A percentile compares a stretch with the other conserved stretches of the same genome.
Evolutionary conservation across 352 stramenopile species (phyloP).

Genomic region (Globisporangium abappressorium): DNA sequence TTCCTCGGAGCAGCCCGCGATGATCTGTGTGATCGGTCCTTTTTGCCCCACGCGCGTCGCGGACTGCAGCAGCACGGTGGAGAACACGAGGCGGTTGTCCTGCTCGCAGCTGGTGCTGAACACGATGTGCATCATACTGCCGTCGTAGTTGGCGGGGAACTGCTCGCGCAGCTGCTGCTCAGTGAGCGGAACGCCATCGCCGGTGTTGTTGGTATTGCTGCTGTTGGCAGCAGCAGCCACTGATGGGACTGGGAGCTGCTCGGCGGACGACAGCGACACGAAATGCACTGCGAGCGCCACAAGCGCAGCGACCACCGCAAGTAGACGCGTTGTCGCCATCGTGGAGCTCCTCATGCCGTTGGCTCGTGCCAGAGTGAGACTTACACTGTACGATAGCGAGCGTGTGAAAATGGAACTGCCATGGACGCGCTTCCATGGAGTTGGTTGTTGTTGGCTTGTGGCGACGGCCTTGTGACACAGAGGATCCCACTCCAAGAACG

Average conservation of each 20-base stretch:
- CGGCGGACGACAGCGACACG: not conserved
- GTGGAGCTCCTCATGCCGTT: not conserved
- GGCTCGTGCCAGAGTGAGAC: not conserved
- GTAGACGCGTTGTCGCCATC: not conserved
- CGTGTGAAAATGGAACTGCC: not conserved
- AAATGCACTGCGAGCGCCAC: not conserved
- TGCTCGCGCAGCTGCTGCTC: not conserved
- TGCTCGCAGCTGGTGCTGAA: constrained; percentile 30
- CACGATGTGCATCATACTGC: constrained; percentile 27
- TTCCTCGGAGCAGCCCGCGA: constrained; percentile 21
- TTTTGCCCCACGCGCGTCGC: constrained; percentile 20
- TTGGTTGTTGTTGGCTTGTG: not conserved
- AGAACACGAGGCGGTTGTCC: constrained; percentile 18
- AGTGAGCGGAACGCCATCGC: not conserved
- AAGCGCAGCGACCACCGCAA: not conserved
- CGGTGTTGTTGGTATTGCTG: not conserved
- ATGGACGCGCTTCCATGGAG: not conserved
- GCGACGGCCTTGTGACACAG: too few species aligned
- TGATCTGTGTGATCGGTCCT: constrained; percentile 33
- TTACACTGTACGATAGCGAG: not conserved
- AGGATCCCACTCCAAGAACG: not conserved
- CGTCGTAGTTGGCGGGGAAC: constrained; percentile 17
- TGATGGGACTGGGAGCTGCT: not conserved
- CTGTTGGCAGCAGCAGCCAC: not conserved
- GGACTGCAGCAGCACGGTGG: constrained; percentile 23